Evolutionary conservation across 2,329 filamentous ascomycete species (phyloP).

Genomic region (Helotiales sp.): DNA sequence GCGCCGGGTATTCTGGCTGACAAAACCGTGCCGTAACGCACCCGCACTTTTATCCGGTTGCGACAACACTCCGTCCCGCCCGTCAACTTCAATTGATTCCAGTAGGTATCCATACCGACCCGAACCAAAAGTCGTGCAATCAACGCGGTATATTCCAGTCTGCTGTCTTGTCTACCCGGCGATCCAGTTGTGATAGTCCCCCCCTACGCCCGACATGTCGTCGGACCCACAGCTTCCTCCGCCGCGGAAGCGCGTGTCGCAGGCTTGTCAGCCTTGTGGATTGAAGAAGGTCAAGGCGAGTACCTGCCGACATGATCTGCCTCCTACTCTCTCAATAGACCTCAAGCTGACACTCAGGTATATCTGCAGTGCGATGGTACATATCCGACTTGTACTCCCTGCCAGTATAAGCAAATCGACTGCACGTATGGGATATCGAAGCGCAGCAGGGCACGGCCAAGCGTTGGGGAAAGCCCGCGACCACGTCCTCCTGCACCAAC

Average conservation of each 20-base stretch:
- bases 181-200: too few species aligned
- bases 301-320: background rate
- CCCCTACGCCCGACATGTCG: background rate
- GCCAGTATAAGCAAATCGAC: conserved; percentile 32
- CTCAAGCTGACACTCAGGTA: background rate
- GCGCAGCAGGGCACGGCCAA: conserved; percentile 28
- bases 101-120: background rate
- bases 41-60: background rate
- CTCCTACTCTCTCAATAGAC: background rate
- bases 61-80: too few species aligned
- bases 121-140: background rate
- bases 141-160: background rate
- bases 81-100: background rate
- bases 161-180: background rate
- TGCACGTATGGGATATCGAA: conserved; percentile 41
- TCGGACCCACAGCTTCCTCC: conserved; percentile 12
- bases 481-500: conserved; percentile 12
- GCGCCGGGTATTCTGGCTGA: too few species aligned
- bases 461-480: conserved; percentile 13
- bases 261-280: conserved; percentile 39
- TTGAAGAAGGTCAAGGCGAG: conserved; percentile 40
- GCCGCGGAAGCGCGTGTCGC: conserved; percentile 38
- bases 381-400: conserved; percentile 36
- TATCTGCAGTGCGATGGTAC: conserved; percentile 38
- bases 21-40: too few species aligned